Conservation (phyloP, 106 monocot species). For the Dendrobium nobile region DNA sequence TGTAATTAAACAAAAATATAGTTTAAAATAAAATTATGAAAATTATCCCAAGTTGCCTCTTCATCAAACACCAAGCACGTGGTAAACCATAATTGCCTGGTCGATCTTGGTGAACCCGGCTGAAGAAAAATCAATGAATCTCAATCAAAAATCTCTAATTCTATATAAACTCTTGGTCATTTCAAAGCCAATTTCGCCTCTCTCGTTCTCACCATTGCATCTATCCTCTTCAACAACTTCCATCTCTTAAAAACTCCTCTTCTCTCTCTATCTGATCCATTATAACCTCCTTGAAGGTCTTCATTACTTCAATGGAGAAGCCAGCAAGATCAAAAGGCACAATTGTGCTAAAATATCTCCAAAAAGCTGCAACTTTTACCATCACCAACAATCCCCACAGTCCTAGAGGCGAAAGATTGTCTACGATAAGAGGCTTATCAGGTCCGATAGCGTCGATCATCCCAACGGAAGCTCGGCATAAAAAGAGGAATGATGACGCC, state of each 20-base stretch:
- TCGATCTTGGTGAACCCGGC: no score
- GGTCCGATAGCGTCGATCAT: not conserved
- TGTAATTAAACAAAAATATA: no score
- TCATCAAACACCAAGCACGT: no score
- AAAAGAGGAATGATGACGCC: not conserved
- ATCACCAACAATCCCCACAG: slow-evolving; percentile 8
- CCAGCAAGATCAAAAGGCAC: not conserved
- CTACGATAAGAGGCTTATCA: not conserved
- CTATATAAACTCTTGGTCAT: no score
- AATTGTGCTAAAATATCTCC: not conserved
- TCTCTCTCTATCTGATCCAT: not conserved
- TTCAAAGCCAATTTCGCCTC: not conserved
- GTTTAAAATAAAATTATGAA: no score
- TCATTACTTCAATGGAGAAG: slow-evolving; percentile 2
- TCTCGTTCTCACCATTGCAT: not conserved
- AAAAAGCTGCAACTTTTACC: slow-evolving; percentile 4
- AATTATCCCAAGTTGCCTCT: no score
- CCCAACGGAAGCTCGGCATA: not conserved
- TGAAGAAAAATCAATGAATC: no score
- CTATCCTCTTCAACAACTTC: not conserved
- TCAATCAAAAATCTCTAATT: no score
- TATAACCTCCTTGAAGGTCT: not conserved
- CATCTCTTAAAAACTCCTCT: not conserved
- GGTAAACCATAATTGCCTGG: no score
- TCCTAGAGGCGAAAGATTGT: not conserved